Evolutionary conservation across 2,329 filamentous ascomycete species (phyloP), one percentile per base, ranked within the genome.

Genomic region (Calycina herbarum): DNA sequence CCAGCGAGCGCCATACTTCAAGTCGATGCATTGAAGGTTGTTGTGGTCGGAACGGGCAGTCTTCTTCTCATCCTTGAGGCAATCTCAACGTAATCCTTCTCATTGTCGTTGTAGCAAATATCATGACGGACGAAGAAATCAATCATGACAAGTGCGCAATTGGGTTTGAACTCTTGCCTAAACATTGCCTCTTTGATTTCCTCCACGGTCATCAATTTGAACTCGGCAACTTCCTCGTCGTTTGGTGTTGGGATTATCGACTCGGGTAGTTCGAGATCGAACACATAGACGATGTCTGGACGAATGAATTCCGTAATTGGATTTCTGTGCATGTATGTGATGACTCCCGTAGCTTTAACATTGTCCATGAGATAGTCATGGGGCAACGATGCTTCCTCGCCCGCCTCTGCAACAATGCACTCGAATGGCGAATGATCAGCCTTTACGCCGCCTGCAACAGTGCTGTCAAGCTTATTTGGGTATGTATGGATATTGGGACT

Each of bases 51-150:
- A n/a, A 64, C 42, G 6, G 63, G 63, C 5, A 64, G 20, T 20
- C 42, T 64, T 38, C 63, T 60, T 20, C 57, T 60, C 17, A 60
- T 57, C 29, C 63, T 35, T 8, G 17, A n/a, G 1, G 27, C 57
- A 40, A 64, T 61, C 42, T 64, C 63, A 40, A 61, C 45, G 56
- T 61, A 64, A 64, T 64, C 57, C 27, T 7, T 15, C 27, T 96
- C 92, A 64, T 87, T 89, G 74, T 92, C 91, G 0, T 84, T 78
- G 1, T 87, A 94, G 66, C 96, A 74, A 60, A 92, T 81, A 0
- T 91, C 91, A 76, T 93, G 92, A 29, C 93, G 80, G 57, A 96
- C 80, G 71, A 96, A 86, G 76, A 96, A 96, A 73, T 96, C 92
- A 59, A 95, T 82, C 79, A 94, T 81, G 59, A 94, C 88, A 35